Evolutionary conservation across 202 grass and related monocot genomes (phyloP), one percentile per base, ranked within the genome.

Genomic region (Elaeis oleifera): DNA sequence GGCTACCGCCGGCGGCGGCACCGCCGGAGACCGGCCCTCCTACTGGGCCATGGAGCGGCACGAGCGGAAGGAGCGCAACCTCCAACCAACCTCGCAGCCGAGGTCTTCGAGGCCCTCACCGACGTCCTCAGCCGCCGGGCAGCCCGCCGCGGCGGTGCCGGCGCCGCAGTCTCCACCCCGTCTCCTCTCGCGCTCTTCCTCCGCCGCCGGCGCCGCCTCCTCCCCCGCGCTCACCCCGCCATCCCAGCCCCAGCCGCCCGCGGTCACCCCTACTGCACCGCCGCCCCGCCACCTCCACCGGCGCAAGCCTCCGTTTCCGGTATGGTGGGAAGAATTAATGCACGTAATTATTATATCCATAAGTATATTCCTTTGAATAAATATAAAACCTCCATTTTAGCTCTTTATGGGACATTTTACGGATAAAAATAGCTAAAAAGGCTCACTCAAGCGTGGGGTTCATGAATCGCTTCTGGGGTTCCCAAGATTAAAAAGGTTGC

Each of bases 21-120:
- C 29, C 3, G 29, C 21, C 1, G 71, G 36, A 3, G 56, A 63
- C 27, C 9, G 36, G 31, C 80, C 80, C 25, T 82, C 88, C 14
- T 99, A 99, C 85, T 99, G 94, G 94, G 58, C 72, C 63, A 86
- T 99, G 88, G 94, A 99, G 72, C 78, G 94, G n/a, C 69, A 75
- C 75, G 88, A 94, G 59, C 78, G 94, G 60, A 99, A 99, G 70
- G 94, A 99, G 29, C 71, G 71, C 13, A 99, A 84, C 62, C 83
- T 99, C 31, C 94, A 6, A 99, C 94, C 11, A 99, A 99, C 77
- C 88, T 94, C 18, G 82, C 88, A 14, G 66, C 64, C 6, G 85
- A 99, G 78, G 82, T 99, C 15, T 94, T 84, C 59, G 77, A 99
- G 53, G 82, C 88, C 26, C 78, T 99, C 18, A 79, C 80, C 56